These are phyloP conservation scores for Teunomyces pallodes DNA, from an alignment of 805 yeast species.

Conservation along the genomic window DNA sequence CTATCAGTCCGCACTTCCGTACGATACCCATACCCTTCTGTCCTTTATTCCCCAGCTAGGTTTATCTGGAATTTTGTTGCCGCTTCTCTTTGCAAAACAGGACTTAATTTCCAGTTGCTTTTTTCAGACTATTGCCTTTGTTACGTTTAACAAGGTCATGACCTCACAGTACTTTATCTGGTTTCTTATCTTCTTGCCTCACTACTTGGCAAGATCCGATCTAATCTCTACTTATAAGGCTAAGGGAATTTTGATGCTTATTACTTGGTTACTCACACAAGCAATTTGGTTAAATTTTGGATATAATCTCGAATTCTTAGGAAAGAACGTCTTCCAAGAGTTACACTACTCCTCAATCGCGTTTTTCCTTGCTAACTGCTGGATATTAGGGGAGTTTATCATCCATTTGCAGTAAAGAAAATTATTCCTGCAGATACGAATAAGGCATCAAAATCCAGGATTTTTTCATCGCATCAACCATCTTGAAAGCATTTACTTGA, in stretches of 20 bases:
- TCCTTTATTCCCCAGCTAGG: constrained; percentile 85
- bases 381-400: constrained; percentile 57
- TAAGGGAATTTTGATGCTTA: constrained; percentile 42
- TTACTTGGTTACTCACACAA: constrained; percentile 70
- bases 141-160: constrained; percentile 54
- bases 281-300: constrained; percentile 78
- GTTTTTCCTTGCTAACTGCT: constrained; percentile 63
- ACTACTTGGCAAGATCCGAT: constrained; percentile 52
- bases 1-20: constrained; percentile 46
- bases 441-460: not conserved
- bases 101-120: constrained; percentile 35
- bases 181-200: constrained; percentile 85
- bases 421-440: not conserved
- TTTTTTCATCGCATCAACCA: constrained; percentile 1
- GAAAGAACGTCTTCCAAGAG: constrained; percentile 59
- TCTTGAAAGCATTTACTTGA: not conserved
- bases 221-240: constrained; percentile 17
- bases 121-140: constrained; percentile 44
- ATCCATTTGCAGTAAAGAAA: constrained; percentile 14
- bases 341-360: constrained; percentile 52
- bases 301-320: constrained; percentile 77
- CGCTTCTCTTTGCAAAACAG: constrained; percentile 38
- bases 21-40: constrained; percentile 4
- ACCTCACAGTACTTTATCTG: constrained; percentile 96
- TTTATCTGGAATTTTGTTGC: constrained; percentile 58